Conservation (phyloP, 306 rosid species). For the Adenanthera pavonina region DNA sequence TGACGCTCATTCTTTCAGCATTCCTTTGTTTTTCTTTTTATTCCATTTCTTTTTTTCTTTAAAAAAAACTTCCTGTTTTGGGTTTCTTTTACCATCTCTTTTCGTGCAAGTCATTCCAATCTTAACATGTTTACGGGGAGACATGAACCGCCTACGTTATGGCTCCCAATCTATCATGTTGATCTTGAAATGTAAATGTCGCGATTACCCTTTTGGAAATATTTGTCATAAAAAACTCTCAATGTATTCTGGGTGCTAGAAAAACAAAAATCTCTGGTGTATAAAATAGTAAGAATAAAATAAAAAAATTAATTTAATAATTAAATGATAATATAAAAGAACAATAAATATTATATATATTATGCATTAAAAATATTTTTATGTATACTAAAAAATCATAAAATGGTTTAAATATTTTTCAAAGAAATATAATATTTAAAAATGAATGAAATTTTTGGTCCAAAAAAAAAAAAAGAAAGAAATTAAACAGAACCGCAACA, state of each 20-base stretch:
- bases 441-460: too few relatives aligned
- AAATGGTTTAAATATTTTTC: not conserved
- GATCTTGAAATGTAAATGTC: slow-evolving; percentile 1
- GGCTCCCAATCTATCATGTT: not conserved
- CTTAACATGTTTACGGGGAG: not conserved
- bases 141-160: not conserved
- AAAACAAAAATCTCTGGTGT: too few relatives aligned
- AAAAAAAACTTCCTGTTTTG: not conserved
- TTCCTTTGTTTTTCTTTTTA: not conserved
- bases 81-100: not conserved
- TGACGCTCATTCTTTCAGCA: not conserved
- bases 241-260: too few relatives aligned
- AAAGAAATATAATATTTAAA: not conserved
- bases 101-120: slow-evolving; percentile 9
- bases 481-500: not conserved
- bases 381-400: not conserved
- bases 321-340: too few relatives aligned
- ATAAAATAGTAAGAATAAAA: too few relatives aligned
- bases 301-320: too few relatives aligned
- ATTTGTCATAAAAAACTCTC: too few relatives aligned
- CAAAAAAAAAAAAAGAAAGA: not conserved
- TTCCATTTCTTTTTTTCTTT: not conserved
- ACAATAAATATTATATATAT: too few relatives aligned
- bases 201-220: not conserved
- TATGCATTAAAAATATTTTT: too few relatives aligned